Percentiles rank a stretch among this genome's conserved stretches.
Conservation (phyloP, 805 yeast species). For the Maudiozyma turicensis region DNA sequence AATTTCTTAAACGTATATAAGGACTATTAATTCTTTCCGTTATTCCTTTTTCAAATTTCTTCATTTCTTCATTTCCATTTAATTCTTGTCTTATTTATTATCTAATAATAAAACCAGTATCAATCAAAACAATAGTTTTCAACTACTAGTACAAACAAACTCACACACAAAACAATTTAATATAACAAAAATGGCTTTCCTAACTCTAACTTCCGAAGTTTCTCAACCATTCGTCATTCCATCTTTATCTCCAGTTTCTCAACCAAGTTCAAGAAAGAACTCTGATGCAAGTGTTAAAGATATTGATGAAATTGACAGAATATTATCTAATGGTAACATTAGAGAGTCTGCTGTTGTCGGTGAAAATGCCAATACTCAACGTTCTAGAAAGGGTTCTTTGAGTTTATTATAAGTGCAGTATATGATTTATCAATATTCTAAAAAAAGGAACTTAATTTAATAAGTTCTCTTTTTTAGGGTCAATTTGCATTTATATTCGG, state of each 20-base stretch:
- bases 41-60: not conserved
- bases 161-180: not conserved
- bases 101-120: not conserved
- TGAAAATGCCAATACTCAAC: not conserved
- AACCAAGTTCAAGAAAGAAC: conserved; percentile 26
- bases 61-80: not conserved
- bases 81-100: not conserved
- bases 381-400: conserved; percentile 6
- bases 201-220: conserved; percentile 44
- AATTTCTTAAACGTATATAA: not conserved
- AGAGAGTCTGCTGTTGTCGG: conserved; percentile 1
- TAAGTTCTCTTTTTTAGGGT: too few species aligned
- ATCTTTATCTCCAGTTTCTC: conserved; percentile 48
- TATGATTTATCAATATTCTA: too few species aligned
- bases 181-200: conserved; percentile 30
- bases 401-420: conserved; percentile 1
- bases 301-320: conserved; percentile 6
- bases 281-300: conserved; percentile 11
- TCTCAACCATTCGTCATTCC: conserved; percentile 59
- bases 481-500: too few species aligned
- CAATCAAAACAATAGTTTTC: not conserved
- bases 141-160: not conserved
- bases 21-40: not conserved
- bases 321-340: not conserved
- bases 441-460: too few species aligned